Conservation (phyloP, 2,329 filamentous ascomycete genomes). For the Rhexocercosporidium sp. region DNA sequence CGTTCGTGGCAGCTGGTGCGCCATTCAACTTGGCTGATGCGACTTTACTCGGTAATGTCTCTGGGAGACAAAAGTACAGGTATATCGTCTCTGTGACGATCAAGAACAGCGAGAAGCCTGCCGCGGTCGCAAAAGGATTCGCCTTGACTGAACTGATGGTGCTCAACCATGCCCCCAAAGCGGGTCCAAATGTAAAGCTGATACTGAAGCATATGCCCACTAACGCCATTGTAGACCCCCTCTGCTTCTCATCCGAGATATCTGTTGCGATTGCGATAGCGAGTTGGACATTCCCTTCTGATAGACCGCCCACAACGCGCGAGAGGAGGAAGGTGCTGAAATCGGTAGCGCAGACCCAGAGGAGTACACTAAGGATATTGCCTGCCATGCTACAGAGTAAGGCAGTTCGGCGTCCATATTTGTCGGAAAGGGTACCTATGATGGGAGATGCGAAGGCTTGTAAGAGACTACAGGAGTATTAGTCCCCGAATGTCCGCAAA, state of each 20-base stretch:
- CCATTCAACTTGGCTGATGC: conserved; percentile 39
- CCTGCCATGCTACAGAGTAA: conserved; percentile 90
- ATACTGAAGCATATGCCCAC: conserved; percentile 97
- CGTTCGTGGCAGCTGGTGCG: conserved; percentile 34
- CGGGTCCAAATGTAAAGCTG: conserved; percentile 95
- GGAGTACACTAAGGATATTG: conserved; percentile 89
- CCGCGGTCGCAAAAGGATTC: conserved; percentile 94
- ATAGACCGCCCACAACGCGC: conserved; percentile 87
- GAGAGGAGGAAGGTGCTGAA: conserved; percentile 97
- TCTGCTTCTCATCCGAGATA: conserved; percentile 83
- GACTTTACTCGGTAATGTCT: conserved; percentile 74
- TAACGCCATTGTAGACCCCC: conserved; percentile 92
- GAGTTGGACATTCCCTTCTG: conserved; percentile 95
- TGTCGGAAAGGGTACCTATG: conserved; percentile 88
- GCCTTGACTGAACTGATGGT: conserved; percentile 77
- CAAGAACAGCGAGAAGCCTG: conserved; percentile 82
- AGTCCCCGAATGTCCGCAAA: not conserved
- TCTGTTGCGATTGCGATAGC: conserved; percentile 96
- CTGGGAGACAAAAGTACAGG: conserved; percentile 82
- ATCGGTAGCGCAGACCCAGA: conserved; percentile 93
- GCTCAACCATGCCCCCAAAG: conserved; percentile 85
- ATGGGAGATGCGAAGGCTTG: conserved; percentile 92
- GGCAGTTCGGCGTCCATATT: conserved; percentile 83
- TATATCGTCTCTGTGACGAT: conserved; percentile 89
- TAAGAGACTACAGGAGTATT: conserved; percentile 57